Conservation (phyloP, 179 eudicot species). For the Silene noctiflora region DNA sequence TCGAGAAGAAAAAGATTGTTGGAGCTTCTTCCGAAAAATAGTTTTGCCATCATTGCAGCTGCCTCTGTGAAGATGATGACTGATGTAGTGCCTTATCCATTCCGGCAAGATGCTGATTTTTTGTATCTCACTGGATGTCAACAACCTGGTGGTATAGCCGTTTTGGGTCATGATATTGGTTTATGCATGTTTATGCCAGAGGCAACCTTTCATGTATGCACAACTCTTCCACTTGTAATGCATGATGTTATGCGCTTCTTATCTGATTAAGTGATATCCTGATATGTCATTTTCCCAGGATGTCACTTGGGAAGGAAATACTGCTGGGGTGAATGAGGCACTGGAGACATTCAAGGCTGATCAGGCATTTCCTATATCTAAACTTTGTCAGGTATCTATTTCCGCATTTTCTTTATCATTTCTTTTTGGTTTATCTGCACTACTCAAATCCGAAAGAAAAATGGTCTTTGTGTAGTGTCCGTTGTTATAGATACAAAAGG, state of each 20-base stretch:
- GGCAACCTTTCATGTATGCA: constrained; percentile 54
- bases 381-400: constrained; percentile 47
- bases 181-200: constrained; percentile 98
- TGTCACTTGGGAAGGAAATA: constrained; percentile 79
- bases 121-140: constrained; percentile 84
- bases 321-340: constrained; percentile 86
- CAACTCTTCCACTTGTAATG: constrained; percentile 12
- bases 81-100: constrained; percentile 86
- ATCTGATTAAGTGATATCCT: constrained; percentile 3
- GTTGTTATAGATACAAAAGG: neutral
- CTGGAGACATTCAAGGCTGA: constrained; percentile 70
- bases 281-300: constrained; percentile 41
- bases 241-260: constrained; percentile 1
- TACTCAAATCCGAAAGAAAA: neutral
- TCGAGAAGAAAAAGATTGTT: constrained; percentile 71
- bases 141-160: constrained; percentile 89
- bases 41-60: constrained; percentile 77
- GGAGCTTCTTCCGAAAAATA: constrained; percentile 74
- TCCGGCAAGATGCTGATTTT: constrained; percentile 82
- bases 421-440: neutral
- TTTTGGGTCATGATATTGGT: constrained; percentile 77
- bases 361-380: constrained; percentile 63
- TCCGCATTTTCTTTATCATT: constrained; percentile 6
- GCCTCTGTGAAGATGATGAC: constrained; percentile 95
- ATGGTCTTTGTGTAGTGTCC: neutral